Base-by-base conservation (phyloP, 148 eudicot genomes). In the Salicornia ramosissima region DNA sequence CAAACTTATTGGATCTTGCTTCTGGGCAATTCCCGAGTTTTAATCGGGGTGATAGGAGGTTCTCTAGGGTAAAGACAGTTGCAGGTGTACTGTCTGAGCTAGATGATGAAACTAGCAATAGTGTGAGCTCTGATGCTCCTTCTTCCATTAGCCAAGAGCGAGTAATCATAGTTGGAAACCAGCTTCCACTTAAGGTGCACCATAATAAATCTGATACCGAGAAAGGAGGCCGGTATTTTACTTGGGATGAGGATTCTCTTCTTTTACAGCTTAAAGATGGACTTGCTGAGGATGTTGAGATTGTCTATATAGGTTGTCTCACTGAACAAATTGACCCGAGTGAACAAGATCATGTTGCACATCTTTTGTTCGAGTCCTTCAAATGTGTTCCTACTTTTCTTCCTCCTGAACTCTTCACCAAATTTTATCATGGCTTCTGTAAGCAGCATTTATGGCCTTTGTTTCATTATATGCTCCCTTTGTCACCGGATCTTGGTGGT, bases 401-500 rank as follows among this genome's bases (percentile, higher is more conserved):
- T 28, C 93, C 93, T 9, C 86, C 89, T 3, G 97, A 88, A 16
- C 82, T 90, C 28, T 82, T 86, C 55, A 77, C 74, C 70, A 90
- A 85, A 65, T 90, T 80, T 78, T 90, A 90, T 76, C 96, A 86
- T 71, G 90, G 96, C 16, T 90, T 90, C 58, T 90, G 96, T 74
- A 90, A 90, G 80, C 92, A 87, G 71, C 90, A 90, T 34, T 66
- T 90, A 15, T 90, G 96, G 92, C 96, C 96, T 67, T 76, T 90
- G 71, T 90, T 90, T 77, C 96, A 90, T 77, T 90, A 90, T 75
- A 90, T 90, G 93, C 88, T 90, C 75, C 96, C 96, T 70, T 62
- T 88, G 42, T 90, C 93, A 24, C 93, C 96, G 0, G 90, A 88
- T 67, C 89, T 88, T 57, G 96, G 96, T 57, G 93, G 93, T 18